Evolutionary conservation across 306 rosid genomes (phyloP).

Genomic region (Pterocarpus santalinus): DNA sequence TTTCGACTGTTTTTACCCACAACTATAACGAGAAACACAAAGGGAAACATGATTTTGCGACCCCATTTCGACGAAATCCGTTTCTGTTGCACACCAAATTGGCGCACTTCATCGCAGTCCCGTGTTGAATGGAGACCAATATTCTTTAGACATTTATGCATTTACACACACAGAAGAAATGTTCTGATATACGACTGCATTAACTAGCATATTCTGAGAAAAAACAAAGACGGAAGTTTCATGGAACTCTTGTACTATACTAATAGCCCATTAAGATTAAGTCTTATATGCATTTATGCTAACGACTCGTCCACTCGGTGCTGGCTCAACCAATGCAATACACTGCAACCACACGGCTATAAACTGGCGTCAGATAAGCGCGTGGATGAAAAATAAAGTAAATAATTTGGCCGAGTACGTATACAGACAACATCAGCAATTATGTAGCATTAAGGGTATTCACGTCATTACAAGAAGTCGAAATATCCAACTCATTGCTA

Average conservation of each 20-base stretch:
- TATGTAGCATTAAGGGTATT: too few species aligned
- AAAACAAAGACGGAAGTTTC: slow-evolving; percentile 32
- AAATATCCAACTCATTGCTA: not conserved
- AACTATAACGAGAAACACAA: slow-evolving; percentile 5
- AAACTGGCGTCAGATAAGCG: too few species aligned
- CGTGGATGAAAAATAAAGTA: too few species aligned
- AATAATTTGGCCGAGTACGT: too few species aligned
- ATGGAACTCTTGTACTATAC: not conserved
- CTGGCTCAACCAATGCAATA: too few species aligned
- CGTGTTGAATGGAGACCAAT: slow-evolving; percentile 37
- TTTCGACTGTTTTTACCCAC: not conserved
- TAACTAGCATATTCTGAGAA: not conserved
- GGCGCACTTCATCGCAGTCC: not conserved
- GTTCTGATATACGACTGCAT: not conserved
- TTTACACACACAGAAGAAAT: not conserved
- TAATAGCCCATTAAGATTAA: too few species aligned
- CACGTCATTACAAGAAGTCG: too few species aligned
- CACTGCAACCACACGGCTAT: too few species aligned
- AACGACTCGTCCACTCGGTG: too few species aligned
- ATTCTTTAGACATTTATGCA: not conserved
- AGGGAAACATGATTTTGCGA: slow-evolving; percentile 33
- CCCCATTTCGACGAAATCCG: not conserved
- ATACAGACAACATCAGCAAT: too few species aligned
- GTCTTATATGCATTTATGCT: too few species aligned
- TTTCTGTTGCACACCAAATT: not conserved